Base-by-base conservation (phyloP, 1,284 basidiomycete species). In the Coniferiporia sulphurascens region DNA sequence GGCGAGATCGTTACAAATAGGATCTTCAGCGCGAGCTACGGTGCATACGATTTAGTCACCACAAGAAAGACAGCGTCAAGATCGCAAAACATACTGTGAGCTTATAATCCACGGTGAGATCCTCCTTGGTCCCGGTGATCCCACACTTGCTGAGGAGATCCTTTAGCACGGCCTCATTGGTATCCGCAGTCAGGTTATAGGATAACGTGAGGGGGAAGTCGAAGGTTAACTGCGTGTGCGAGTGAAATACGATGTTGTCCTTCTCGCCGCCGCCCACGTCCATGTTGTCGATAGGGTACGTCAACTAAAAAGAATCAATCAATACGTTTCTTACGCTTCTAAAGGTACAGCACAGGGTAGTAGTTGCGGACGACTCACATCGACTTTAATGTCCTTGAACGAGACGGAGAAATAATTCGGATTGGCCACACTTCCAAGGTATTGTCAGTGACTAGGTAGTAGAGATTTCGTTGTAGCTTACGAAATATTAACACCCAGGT, bases 331-430 rank as follows among this genome's bases (percentile, higher is more conserved):
- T 19, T 32, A 38, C 36, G 6, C 36, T 13, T 38, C 9, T 43
- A 45, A 13, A n/a, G 38, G 50, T 34, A 48, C 9, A 12, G 38
- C 34, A 38, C 27, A 7, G 22, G 5, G 19, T 3, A n/a, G 3
- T 22, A 15, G 35, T 21, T 15, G 44, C 51, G 13, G 52, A 53
- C 10, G 53, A 63, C 68, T 51, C 59, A 88, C 85, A 52, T 86
- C 74, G 4, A 87, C 89, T 46, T 80, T 77, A 66, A 95, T 85
- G 58, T 82, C 77, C 59, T 82, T 81, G 71, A 95, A 84, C 54
- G 81, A 77, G 21, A 90, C 87, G 12, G 80, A 74, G 72, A 95
- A 94, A 76, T 86, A 94, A 70, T 95, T 94, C 36, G 92, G 93
- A 69, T 95, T 95, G 65, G 77, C 74, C 60, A 94, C 89, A 52